These are phyloP conservation scores for Chaetomiaceae sp. DNA, from an alignment of 2,329 filamentous ascomycete genomes.

Conservation along the genomic window DNA sequence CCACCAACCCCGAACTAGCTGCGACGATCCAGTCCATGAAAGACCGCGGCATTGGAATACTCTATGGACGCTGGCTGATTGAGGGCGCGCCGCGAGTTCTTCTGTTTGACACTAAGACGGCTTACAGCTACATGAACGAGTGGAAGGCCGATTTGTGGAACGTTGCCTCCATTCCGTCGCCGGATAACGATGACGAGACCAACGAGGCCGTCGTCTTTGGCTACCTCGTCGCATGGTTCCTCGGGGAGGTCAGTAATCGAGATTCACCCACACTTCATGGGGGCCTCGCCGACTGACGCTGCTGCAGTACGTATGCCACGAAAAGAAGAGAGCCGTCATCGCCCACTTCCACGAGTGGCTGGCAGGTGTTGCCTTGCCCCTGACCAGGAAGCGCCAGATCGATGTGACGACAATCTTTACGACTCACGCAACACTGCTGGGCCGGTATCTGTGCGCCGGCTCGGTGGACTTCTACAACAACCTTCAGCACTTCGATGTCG, in stretches of 20 bases:
- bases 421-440: constrained; percentile 91
- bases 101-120: constrained; percentile 91
- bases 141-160: constrained; percentile 98
- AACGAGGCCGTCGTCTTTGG: constrained; percentile 98
- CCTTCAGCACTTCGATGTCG: constrained; percentile 92
- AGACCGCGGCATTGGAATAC: constrained; percentile 79
- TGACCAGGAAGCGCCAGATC: constrained; percentile 90
- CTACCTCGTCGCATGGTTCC: constrained; percentile 95
- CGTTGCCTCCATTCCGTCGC: constrained; percentile 86
- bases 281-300: constrained; percentile 20
- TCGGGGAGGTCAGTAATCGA: constrained; percentile 72
- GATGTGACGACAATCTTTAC: constrained; percentile 98
- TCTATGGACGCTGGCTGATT: constrained; percentile 97
- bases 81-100: constrained; percentile 92
- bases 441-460: constrained; percentile 92
- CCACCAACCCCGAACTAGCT: constrained; percentile 72
- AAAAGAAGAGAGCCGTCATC: constrained; percentile 87
- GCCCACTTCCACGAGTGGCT: constrained; percentile 99
- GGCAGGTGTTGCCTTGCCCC: constrained; percentile 84
- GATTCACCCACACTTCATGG: background rate
- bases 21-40: constrained; percentile 89
- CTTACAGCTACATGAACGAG: constrained; percentile 85
- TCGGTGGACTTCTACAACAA: constrained; percentile 99
- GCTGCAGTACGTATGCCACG: constrained; percentile 80
- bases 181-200: constrained; percentile 86